Evolutionary conservation across 208 protist species (phyloP).

Genomic region (Wallacemonas sp.): DNA sequence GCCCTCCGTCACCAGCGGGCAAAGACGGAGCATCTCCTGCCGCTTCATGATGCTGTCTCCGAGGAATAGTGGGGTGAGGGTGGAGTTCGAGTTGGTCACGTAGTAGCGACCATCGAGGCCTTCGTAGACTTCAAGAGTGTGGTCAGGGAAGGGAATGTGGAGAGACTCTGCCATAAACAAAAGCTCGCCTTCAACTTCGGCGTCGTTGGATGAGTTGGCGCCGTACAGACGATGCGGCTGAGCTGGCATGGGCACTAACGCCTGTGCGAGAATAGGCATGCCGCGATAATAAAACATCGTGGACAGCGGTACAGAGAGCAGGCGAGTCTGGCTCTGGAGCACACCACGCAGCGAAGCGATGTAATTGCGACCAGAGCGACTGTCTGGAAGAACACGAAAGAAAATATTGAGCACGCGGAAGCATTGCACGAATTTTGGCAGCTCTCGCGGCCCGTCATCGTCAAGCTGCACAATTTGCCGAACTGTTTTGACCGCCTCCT

Average conservation of each 20-base stretch:
- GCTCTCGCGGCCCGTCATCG: slow-evolving; percentile 66
- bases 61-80: slow-evolving; percentile 64
- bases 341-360: slow-evolving; percentile 77
- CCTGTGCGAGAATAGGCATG: slow-evolving; percentile 87
- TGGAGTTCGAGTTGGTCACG: slow-evolving; percentile 77
- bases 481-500: slow-evolving; percentile 44
- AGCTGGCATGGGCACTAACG: slow-evolving; percentile 74
- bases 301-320: slow-evolving; percentile 81
- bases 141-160: slow-evolving; percentile 59
- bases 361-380: slow-evolving; percentile 81
- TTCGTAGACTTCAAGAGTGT: slow-evolving; percentile 76
- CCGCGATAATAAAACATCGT: slow-evolving; percentile 85
- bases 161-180: slow-evolving; percentile 75
- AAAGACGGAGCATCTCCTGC: slow-evolving; percentile 73
- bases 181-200: slow-evolving; percentile 75
- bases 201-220: slow-evolving; percentile 51
- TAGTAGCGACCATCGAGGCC: slow-evolving; percentile 80
- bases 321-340: slow-evolving; percentile 59
- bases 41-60: slow-evolving; percentile 81
- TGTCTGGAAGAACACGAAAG: slow-evolving; percentile 85
- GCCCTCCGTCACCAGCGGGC: slow-evolving; percentile 44
- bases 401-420: slow-evolving; percentile 86
- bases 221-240: slow-evolving; percentile 65
- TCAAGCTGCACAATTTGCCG: slow-evolving; percentile 82
- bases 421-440: slow-evolving; percentile 81